Percentiles rank a stretch among this genome's conserved stretches.
phyloP scores from a whole-genome alignment of 2,329 filamentous ascomycete genomes.

The Penicillium sp. region DNA sequence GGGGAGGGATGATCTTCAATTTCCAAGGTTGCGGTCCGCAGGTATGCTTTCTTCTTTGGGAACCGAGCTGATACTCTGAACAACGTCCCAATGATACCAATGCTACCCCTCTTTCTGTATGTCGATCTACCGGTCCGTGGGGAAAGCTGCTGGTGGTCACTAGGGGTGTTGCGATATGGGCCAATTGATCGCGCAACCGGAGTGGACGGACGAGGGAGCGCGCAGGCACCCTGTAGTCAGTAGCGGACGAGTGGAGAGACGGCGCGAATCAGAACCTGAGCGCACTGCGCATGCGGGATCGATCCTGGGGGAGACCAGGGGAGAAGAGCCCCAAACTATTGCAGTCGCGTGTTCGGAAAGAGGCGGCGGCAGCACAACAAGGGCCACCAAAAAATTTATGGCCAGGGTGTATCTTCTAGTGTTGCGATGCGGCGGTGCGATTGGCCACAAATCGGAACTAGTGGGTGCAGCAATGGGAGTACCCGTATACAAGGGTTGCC shows the following conservation, averaged over 20 bases:
- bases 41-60: conserved; percentile 25
- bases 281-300: conserved; percentile 31
- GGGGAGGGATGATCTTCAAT: conserved; percentile 23
- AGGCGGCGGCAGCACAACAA: conserved; percentile 12
- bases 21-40: conserved; percentile 20
- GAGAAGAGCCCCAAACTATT: conserved; percentile 26
- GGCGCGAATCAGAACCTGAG: conserved; percentile 31
- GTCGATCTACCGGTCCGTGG: conserved; percentile 39
- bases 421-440: conserved; percentile 11
- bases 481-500: conserved; percentile 25
- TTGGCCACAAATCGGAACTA: conserved; percentile 24
- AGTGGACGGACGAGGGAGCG: conserved; percentile 21
- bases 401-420: conserved; percentile 18
- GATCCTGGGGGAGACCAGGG: conserved; percentile 14
- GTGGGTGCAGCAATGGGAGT: conserved; percentile 28
- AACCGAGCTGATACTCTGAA: conserved; percentile 20
- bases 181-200: conserved; percentile 33
- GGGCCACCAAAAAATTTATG: not conserved
- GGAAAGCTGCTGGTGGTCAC: conserved; percentile 39
- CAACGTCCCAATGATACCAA: conserved; percentile 24
- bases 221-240: conserved; percentile 17
- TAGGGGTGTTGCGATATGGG: conserved; percentile 30
- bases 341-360: conserved; percentile 24
- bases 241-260: conserved; percentile 19
- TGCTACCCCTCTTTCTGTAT: conserved; percentile 31